These are phyloP conservation scores for Microthyrium microscopicum DNA, from an alignment of 2,329 filamentous ascomycete genomes.

Conservation along the genomic window DNA sequence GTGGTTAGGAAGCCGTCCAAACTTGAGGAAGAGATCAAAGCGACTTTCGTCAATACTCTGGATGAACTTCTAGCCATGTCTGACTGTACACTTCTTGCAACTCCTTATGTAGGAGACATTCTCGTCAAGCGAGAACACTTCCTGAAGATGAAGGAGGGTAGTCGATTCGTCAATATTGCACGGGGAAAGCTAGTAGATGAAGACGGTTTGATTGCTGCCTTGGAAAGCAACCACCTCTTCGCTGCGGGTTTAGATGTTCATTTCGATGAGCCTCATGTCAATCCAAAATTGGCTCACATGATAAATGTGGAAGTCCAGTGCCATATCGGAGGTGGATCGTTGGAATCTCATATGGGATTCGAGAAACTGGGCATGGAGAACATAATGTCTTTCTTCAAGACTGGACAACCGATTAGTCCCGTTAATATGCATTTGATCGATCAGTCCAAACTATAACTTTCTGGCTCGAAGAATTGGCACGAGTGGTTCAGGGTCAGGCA, in stretches of 20 bases:
- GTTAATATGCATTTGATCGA: slow-evolving; percentile 44
- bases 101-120: slow-evolving; percentile 34
- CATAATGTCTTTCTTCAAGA: slow-evolving; percentile 40
- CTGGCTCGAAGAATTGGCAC: no score
- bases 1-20: slow-evolving; percentile 31
- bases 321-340: slow-evolving; percentile 50
- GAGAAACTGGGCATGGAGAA: slow-evolving; percentile 52
- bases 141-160: slow-evolving; percentile 34
- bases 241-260: slow-evolving; percentile 49
- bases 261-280: slow-evolving; percentile 39
- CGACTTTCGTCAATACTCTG: slow-evolving; percentile 35
- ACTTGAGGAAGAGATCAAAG: slow-evolving; percentile 32
- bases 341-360: slow-evolving; percentile 50
- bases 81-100: slow-evolving; percentile 48
- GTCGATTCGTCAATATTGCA: slow-evolving; percentile 49
- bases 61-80: slow-evolving; percentile 33
- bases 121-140: slow-evolving; percentile 35
- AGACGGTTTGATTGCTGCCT: slow-evolving; percentile 41
- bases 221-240: slow-evolving; percentile 34
- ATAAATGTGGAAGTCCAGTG: slow-evolving; percentile 42
- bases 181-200: slow-evolving; percentile 49
- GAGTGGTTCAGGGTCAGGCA: no score
- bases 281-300: slow-evolving; percentile 28
- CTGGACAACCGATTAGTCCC: slow-evolving; percentile 37
- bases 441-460: slow-evolving; percentile 13